Evolutionary conservation across 768 basidiomycete genomes (phyloP).

Genomic region (Dacryopinax primogenitus): DNA sequence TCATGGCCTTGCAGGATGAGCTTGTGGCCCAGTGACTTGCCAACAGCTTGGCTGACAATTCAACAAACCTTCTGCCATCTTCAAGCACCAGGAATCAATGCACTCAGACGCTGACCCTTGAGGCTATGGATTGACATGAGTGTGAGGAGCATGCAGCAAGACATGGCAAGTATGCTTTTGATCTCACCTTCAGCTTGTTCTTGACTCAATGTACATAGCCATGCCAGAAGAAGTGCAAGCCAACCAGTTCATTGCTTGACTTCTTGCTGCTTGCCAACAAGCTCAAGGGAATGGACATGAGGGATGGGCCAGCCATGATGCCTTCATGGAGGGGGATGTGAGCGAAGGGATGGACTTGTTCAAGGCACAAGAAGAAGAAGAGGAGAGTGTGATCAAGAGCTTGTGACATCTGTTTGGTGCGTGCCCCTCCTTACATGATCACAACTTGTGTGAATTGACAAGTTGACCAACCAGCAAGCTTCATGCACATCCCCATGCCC

Average conservation of each 20-base stretch:
- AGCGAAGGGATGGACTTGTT: no score
- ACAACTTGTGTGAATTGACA: no score
- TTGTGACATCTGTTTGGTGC: no score
- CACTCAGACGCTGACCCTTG: neutral
- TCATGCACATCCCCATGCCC: no score
- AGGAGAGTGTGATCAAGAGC: no score
- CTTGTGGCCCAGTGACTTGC: neutral
- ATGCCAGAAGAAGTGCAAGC: neutral
- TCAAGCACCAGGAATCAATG: neutral
- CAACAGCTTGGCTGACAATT: neutral
- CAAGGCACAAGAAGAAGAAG: no score
- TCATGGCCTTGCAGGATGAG: neutral
- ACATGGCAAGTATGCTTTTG: neutral
- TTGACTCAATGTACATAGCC: neutral
- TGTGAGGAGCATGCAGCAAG: neutral
- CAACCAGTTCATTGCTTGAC: neutral
- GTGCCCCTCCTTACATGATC: no score
- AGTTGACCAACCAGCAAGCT: no score
- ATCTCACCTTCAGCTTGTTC: neutral
- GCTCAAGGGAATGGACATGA: neutral
- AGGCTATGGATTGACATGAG: no score
- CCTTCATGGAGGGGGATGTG: no score
- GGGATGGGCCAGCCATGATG: neutral
- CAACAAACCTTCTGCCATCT: neutral
- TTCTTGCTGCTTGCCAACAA: neutral